Conservation (phyloP, 2,329 filamentous ascomycete species). For the Geosmithia putterillii region DNA sequence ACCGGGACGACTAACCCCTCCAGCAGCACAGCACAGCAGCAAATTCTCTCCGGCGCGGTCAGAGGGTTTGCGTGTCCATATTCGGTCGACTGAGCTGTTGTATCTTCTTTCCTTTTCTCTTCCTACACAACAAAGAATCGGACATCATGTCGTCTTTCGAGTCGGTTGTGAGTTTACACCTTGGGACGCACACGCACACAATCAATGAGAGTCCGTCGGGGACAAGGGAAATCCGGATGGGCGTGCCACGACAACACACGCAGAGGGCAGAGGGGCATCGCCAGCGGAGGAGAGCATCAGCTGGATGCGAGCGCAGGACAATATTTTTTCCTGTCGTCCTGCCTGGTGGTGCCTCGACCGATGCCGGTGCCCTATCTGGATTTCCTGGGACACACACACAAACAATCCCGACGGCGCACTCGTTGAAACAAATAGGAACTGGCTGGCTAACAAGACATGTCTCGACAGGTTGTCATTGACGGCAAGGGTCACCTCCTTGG, state of each 20-base stretch:
- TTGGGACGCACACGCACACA: neutral
- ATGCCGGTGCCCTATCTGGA: neutral
- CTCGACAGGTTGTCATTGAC: constrained; percentile 83
- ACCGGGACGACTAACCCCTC: constrained; percentile 27
- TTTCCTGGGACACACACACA: neutral
- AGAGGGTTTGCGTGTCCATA: constrained; percentile 20
- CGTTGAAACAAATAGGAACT: neutral
- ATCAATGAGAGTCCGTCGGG: neutral
- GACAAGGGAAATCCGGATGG: neutral
- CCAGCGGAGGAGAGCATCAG: neutral
- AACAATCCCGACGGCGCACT: neutral
- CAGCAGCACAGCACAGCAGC: constrained; percentile 13
- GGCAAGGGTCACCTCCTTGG: constrained; percentile 99
- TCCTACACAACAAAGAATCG: constrained; percentile 17
- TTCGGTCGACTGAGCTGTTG: constrained; percentile 19
- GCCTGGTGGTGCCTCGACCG: neutral
- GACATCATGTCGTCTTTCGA: constrained; percentile 57
- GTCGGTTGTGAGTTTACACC: constrained; percentile 50
- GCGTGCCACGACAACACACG: neutral
- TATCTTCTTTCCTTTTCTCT: constrained; percentile 15
- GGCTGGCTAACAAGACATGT: constrained; percentile 2
- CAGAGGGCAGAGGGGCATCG: neutral
- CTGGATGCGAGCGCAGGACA: neutral
- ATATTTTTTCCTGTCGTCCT: neutral
- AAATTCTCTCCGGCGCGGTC: constrained; percentile 24